A percentile compares a stretch with the other conserved stretches of the same genome.
phyloP scores from a whole-genome alignment of 148 eudicot genomes.

The Gaultheria prostrata region DNA sequence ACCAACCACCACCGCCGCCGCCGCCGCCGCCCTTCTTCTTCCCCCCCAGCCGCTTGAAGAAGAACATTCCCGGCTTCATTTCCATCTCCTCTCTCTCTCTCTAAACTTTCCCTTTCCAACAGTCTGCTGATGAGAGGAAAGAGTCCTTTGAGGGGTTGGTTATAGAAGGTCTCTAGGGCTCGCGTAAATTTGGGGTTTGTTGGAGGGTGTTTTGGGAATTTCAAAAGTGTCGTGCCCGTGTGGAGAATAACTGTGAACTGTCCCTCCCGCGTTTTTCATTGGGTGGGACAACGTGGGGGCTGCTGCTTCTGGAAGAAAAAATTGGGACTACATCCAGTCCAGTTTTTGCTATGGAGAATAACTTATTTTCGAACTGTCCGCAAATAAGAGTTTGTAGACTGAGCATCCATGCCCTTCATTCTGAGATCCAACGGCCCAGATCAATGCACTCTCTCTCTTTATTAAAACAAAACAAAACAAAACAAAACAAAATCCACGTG shows the following conservation, averaged over 20 bases:
- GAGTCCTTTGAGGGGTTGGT: background rate
- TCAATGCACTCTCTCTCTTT: too few relatives aligned
- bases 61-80: conserved; percentile 12
- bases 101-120: background rate
- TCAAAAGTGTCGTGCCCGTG: background rate
- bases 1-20: conserved; percentile 11
- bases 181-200: background rate
- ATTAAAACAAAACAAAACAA: too few relatives aligned
- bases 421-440: too few relatives aligned
- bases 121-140: background rate
- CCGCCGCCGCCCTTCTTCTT: conserved; percentile 16
- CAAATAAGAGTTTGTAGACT: too few relatives aligned
- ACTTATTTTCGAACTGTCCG: too few relatives aligned
- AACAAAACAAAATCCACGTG: too few relatives aligned
- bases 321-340: background rate
- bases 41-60: conserved; percentile 32
- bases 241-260: conserved; percentile 15
- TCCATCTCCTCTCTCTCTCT: conserved; percentile 15
- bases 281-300: background rate
- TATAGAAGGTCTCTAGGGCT: background rate
- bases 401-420: too few relatives aligned
- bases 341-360: background rate
- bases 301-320: background rate
- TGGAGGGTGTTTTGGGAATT: background rate
- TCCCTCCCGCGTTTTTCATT: conserved; percentile 28